Conservation (phyloP, 2,329 filamentous ascomycete species). For the Pleurostoma richardsiae region DNA sequence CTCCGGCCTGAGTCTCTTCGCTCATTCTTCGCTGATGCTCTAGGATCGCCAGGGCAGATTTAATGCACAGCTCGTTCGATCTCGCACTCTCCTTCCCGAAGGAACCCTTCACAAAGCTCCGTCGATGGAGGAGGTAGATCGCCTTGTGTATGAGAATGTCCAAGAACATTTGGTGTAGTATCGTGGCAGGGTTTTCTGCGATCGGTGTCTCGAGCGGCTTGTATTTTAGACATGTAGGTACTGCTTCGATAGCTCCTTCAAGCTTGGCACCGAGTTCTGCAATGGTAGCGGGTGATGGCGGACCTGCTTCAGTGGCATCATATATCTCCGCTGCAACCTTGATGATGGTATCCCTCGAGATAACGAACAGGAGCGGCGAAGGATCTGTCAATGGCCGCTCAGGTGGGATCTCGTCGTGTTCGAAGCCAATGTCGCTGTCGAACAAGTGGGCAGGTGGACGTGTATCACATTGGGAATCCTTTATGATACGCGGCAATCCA, state of each 20-base stretch:
- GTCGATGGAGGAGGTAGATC: not conserved
- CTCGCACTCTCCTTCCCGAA: not conserved
- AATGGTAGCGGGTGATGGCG: not conserved
- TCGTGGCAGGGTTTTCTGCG: not conserved
- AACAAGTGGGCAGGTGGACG: conserved; percentile 1
- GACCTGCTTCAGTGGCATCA: not conserved
- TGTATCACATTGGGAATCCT: conserved; percentile 2
- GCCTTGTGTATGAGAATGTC: not conserved
- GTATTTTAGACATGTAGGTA: not conserved
- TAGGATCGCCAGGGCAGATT: not conserved
- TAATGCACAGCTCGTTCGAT: not conserved
- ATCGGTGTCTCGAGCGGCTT: not conserved
- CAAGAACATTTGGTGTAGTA: not conserved
- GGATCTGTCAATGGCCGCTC: conserved; percentile 1
- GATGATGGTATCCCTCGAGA: not conserved
- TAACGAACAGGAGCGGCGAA: not conserved
- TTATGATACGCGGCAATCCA: conserved; percentile 2
- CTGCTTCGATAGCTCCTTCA: not conserved
- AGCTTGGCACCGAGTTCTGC: not conserved
- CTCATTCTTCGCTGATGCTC: not conserved
- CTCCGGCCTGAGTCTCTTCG: conserved; percentile 2
- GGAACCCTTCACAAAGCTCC: not conserved
- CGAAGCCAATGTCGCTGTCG: conserved; percentile 1
- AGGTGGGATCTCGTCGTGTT: conserved; percentile 1
- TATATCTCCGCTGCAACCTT: not conserved